These are phyloP conservation scores for Claviceps humidiphila DNA, from an alignment of 2,329 filamentous ascomycete species.

Conservation along the genomic window DNA sequence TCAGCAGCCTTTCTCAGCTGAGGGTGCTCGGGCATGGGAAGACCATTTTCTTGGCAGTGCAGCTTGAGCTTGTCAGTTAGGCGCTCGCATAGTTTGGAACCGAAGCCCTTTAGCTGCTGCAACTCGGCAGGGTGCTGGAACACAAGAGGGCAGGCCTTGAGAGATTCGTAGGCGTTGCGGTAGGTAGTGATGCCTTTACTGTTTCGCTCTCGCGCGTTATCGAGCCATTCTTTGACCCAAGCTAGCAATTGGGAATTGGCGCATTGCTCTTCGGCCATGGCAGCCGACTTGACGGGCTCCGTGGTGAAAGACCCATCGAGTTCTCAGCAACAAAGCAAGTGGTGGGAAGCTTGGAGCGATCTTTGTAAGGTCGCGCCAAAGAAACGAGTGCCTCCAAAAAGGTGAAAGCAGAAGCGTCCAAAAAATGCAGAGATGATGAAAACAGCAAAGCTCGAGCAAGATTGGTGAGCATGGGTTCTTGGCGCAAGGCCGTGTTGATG, in stretches of 20 bases:
- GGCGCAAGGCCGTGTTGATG: not conserved
- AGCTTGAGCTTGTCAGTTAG: constrained; percentile 47
- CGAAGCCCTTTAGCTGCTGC: constrained; percentile 59
- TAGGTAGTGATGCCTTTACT: constrained; percentile 60
- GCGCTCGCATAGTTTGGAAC: constrained; percentile 55
- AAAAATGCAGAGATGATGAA: not conserved
- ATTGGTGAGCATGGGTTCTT: not conserved
- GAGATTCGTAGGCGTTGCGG: constrained; percentile 61
- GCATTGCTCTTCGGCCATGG: constrained; percentile 26
- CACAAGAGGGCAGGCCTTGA: constrained; percentile 58
- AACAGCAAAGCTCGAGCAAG: not conserved
- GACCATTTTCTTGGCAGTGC: constrained; percentile 52
- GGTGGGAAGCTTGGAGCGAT: not conserved
- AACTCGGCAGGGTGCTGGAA: constrained; percentile 64
- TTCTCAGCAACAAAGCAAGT: not conserved
- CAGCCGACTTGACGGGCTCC: not conserved
- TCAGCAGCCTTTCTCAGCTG: constrained; percentile 26
- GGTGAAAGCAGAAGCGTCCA: not conserved
- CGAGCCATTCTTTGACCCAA: constrained; percentile 70
- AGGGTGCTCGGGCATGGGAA: constrained; percentile 52
- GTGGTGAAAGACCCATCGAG: not conserved
- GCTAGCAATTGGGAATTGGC: constrained; percentile 58
- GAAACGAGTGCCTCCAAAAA: not conserved
- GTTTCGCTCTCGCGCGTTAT: constrained; percentile 53
- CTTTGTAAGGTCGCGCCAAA: not conserved